Evolutionary conservation across 2,329 filamentous ascomycete species (phyloP), one percentile per base, ranked within the genome.

Genomic region (Ascochyta clinopodiicola): DNA sequence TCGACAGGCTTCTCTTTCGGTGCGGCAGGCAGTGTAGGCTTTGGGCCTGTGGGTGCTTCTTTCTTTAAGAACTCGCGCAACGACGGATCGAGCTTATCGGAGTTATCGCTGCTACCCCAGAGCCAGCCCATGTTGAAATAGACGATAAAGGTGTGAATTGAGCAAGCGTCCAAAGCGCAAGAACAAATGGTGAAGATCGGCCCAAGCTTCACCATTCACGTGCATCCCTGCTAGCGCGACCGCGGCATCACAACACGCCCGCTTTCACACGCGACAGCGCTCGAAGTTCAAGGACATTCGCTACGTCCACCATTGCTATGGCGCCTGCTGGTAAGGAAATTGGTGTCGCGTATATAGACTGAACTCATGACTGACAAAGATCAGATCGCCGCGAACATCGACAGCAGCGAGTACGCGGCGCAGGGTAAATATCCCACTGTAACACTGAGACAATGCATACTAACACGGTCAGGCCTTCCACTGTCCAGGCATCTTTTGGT

Each of bases 1-100:
- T 59, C 51, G 66, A 44, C 52, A 40, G 59, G 49, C 54, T 64
- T 70, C 63, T 79, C 57, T 50, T 61, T 61, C 32, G 65, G 62
- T 24, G 62, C 61, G 21, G 66, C 58, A 13, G 69, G 69, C 19
- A 73, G 60, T 19, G 68, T 48, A 29, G 71, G 72, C 42, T 63
- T 72, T 5, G 89, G 88, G 78, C 90, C 90, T 66, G 88, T 80
- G 29, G 91, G 89, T 24, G 90, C 88, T 80, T 96, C 91, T 77
- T 88, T 87, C 72, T 92, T 83, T 70, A 96, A 87, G 75, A 93
- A 96, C 62, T 94, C 89, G 69, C 89, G 89, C 52, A 96, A 84
- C 61, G 88, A 87, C 35, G 91, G 90, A 71, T 96, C 92, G 67
- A 97, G 87, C 66, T 90, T 88, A 66, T 91, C 86, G 66, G 82